Base-by-base conservation (phyloP, 2,329 filamentous ascomycete species). In the Colletotrichum theobromicola region DNA sequence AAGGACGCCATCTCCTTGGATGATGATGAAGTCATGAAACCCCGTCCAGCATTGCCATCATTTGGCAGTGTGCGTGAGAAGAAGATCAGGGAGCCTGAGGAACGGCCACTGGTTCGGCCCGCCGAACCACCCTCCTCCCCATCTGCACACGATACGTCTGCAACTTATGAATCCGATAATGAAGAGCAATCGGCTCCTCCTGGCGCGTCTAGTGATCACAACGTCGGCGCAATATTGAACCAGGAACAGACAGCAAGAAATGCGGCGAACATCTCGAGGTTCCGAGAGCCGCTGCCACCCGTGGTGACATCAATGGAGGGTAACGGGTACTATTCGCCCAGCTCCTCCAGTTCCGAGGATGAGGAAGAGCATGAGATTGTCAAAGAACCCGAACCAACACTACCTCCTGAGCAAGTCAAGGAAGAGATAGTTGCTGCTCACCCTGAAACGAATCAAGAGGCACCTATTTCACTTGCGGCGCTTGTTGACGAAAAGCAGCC, bases 51-150 rank as follows among this genome's bases (percentile, higher is more conserved):
- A 2, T 84, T 96, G 46, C 94, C 94, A 2, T 93, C 89, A 2
- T 96, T 96, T 81, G 94, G 94, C 21, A 95, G 94, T 79, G 87
- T 96, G 26, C 88, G 93, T 26, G 91, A 92, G 32, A 91, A 90
- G 82, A 92, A 91, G 77, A 80, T 83, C 9, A 88, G 85, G 50
- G 88, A 91, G 64, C 78, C 84, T 1, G 85, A 88, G 78, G 93
- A 93, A 78, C 86, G 91, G 4, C 87, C 89, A 0, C 84, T 93
- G 61, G 90, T 93, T 46, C 87, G 90, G 32, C 91, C 91, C 8
- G 77, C 83, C 7, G 88, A 89, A 37, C 74, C 79, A 4, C 77
- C 83, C 65, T 79, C 82, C 66, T 79, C 82, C 37, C 78, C 80
- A 13, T 74, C 76, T 37, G 71, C 37, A 35, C 80, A 76, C 34